phyloP scores from a whole-genome alignment of 2,329 filamentous ascomycete genomes.

The Lasiodiplodia sp. region DNA sequence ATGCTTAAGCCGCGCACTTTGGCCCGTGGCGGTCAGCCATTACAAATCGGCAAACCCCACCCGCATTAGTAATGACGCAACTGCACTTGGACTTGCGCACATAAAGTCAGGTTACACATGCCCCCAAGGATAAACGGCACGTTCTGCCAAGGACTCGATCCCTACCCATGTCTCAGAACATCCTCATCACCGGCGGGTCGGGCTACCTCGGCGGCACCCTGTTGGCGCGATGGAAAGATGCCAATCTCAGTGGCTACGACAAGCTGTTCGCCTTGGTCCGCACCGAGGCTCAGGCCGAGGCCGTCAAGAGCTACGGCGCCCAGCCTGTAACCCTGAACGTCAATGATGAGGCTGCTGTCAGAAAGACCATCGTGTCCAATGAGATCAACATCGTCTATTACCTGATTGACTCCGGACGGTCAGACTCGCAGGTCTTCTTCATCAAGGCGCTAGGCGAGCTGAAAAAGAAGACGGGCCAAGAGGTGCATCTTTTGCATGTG shows the following conservation, averaged over 20 bases:
- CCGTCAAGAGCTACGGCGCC: constrained; percentile 54
- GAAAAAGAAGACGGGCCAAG: constrained; percentile 48
- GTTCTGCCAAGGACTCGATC: not conserved
- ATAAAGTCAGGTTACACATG: not conserved
- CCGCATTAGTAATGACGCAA: not conserved
- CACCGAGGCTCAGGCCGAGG: constrained; percentile 53
- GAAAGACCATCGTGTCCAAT: constrained; percentile 49
- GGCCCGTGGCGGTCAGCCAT: not conserved
- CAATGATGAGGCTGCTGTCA: constrained; percentile 46
- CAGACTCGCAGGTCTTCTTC: constrained; percentile 47
- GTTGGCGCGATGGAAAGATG: constrained; percentile 49
- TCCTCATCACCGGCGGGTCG: constrained; percentile 61
- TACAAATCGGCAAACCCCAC: not conserved
- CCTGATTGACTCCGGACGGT: constrained; percentile 53
- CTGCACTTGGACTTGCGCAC: not conserved
- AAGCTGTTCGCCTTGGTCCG: constrained; percentile 59
- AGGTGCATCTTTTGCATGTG: constrained; percentile 59
- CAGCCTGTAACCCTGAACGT: constrained; percentile 53
- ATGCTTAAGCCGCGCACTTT: not conserved
- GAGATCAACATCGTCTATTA: constrained; percentile 59
- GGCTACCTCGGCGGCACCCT: constrained; percentile 63
- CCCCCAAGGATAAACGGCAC: not conserved
- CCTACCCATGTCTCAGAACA: constrained; percentile 44
- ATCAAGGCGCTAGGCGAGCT: constrained; percentile 58
- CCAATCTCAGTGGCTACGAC: constrained; percentile 52